A percentile compares a stretch with the other conserved stretches of the same genome.
Evolutionary conservation across 2,329 filamentous ascomycete genomes (phyloP).

Genomic region (Aspergillus sp.): DNA sequence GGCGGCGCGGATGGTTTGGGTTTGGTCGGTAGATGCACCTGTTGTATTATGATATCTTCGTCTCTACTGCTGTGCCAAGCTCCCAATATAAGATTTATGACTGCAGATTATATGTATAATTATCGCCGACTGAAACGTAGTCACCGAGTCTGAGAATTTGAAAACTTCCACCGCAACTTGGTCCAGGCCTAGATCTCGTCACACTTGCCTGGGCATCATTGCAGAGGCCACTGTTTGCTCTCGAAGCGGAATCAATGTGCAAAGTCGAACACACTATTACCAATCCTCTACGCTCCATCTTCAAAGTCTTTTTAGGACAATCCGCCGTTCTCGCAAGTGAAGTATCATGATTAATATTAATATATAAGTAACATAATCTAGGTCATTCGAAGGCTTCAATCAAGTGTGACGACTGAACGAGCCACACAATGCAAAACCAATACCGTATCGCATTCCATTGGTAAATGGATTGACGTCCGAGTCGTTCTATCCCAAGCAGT

Average conservation of each 20-base stretch:
- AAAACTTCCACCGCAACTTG: too few species aligned
- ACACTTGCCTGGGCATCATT: too few species aligned
- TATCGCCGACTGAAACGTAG: not conserved
- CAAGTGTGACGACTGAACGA: not conserved
- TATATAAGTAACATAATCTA: slow-evolving; percentile 29
- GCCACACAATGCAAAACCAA: slow-evolving; percentile 10
- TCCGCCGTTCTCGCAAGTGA: not conserved
- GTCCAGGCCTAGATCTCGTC: too few species aligned
- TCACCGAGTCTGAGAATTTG: too few species aligned
- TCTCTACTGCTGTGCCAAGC: not conserved
- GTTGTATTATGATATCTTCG: not conserved
- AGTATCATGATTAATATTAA: slow-evolving; percentile 29
- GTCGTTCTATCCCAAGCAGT: slow-evolving; percentile 6
- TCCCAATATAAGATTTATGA: not conserved
- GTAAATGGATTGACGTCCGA: slow-evolving; percentile 24
- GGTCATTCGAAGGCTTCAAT: slow-evolving; percentile 22
- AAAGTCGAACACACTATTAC: not conserved
- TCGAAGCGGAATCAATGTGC: too few species aligned
- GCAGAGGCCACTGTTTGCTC: too few species aligned
- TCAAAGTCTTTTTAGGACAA: not conserved
- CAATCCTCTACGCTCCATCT: not conserved
- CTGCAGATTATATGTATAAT: not conserved
- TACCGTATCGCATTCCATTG: slow-evolving; percentile 26
- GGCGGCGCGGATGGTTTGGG: slow-evolving; percentile 78
- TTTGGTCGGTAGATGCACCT: slow-evolving; percentile 56